Evolutionary conservation across 2,329 filamentous ascomycete genomes (phyloP), one percentile per base, ranked within the genome.

Genomic region (Thelonectria olida): DNA sequence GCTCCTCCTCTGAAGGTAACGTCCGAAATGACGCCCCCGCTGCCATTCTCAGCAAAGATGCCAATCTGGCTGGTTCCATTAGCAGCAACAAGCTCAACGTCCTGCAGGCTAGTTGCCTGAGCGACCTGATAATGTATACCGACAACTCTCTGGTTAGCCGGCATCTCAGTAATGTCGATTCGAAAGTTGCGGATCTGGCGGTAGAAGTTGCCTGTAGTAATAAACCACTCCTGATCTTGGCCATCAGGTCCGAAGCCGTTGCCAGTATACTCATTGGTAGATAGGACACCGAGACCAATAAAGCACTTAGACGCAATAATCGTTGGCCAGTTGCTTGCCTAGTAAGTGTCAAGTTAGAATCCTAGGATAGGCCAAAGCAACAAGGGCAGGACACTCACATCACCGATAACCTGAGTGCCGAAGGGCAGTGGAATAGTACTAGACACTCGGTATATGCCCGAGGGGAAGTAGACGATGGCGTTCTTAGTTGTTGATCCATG

Each of bases 161-260:
- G 61, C 13, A 76, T 75, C 13, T 50, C 62, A 9, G 71, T 72
- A 12, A 79, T 76, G 70, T 92, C 89, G 36, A 92, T 79, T 58
- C 88, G 78, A 54, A 92, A 81, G 70, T 92, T 92, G 12, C 87
- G 81, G 59, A 91, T 83, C 64, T 88, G 85, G 49, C 88, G 81
- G 70, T 82, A 88, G 75, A 91, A 91, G 10, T 89, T 85, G 67
- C 86, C 88, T 27, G 87, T 67, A 48, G 70, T 70, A 34, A 74
- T 57, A 50, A 74, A 74, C 73, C 72, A 58, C 13, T 28, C 15
- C 5, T 28, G 25, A 15, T 48, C 45, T 34, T n/a, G 5, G 75
- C 65, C 81, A 19, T 28, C 23, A 4, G n/a, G 72, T 12, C 75
- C 75, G 19, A 73, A 76, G 58, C 54, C 54, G 19, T 61, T 47